These are phyloP conservation scores for Penicillium sp. DNA, from an alignment of 2,329 filamentous ascomycete species.

Conservation along the genomic window DNA sequence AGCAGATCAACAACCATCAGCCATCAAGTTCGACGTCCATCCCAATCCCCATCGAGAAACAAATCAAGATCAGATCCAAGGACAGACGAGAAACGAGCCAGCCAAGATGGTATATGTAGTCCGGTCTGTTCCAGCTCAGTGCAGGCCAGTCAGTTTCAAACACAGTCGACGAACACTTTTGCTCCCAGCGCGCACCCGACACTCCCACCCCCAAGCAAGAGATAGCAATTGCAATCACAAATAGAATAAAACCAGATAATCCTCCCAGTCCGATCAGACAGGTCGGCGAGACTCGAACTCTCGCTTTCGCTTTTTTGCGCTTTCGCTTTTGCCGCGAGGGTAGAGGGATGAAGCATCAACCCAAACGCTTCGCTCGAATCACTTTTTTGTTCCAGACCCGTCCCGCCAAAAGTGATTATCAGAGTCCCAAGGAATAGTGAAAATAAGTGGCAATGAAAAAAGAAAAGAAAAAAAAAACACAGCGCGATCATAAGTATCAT, in stretches of 20 bases:
- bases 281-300: constrained; percentile 2
- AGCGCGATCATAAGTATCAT: constrained; percentile 11
- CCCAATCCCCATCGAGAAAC: constrained; percentile 17
- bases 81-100: neutral
- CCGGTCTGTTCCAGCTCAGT: neutral
- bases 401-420: constrained; percentile 3
- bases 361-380: constrained; percentile 22
- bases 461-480: constrained; percentile 1
- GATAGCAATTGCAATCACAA: constrained; percentile 29
- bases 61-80: constrained; percentile 11
- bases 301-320: neutral
- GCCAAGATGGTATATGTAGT: neutral
- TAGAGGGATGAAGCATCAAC: constrained; percentile 3
- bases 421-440: neutral
- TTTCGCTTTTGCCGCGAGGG: neutral
- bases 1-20: neutral
- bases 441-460: constrained; percentile 9
- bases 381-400: constrained; percentile 28
- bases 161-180: neutral
- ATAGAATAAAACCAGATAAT: constrained; percentile 26
- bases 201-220: constrained; percentile 20
- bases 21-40: neutral
- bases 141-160: neutral
- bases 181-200: neutral
- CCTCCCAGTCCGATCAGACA: constrained; percentile 25